A percentile compares a stretch with the other conserved stretches of the same genome.
These are phyloP conservation scores for Pseudognaphalium luteoalbum DNA, from an alignment of 129 eudicot species.

Conservation along the genomic window DNA sequence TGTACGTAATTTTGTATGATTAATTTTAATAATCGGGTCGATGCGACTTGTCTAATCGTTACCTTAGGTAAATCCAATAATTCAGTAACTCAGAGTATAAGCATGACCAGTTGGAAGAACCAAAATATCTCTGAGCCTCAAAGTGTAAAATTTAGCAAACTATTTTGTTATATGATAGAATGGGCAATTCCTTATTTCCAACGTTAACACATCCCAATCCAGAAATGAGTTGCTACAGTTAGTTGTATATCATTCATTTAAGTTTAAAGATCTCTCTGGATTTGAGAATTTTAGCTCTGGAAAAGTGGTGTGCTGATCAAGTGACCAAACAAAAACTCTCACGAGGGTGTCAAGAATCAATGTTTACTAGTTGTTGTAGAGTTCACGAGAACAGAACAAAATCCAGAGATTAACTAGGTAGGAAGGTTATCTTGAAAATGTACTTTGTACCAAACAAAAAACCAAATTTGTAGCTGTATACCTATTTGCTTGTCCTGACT, in stretches of 20 bases:
- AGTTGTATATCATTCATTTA: background rate
- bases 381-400: background rate
- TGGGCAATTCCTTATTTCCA: background rate
- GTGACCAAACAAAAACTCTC: slow-evolving; percentile 22
- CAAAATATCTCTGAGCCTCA: background rate
- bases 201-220: background rate
- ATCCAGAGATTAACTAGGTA: no score
- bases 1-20: no score
- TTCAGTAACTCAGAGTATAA: slow-evolving; percentile 10
- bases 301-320: slow-evolving; percentile 22
- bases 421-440: background rate
- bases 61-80: slow-evolving; percentile 22
- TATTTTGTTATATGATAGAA: background rate
- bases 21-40: background rate
- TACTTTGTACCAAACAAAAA: slow-evolving; percentile 29
- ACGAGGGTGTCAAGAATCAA: slow-evolving; percentile 9
- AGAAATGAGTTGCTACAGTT: background rate
- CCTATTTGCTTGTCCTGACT: slow-evolving; percentile 22
- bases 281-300: background rate
- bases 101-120: slow-evolving; percentile 17
- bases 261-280: background rate
- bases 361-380: background rate
- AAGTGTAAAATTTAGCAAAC: background rate
- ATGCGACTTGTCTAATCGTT: background rate
- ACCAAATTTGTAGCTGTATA: slow-evolving; percentile 52